Conservation (phyloP, 257 asterid species). For the Haberlea rhodopensis region DNA sequence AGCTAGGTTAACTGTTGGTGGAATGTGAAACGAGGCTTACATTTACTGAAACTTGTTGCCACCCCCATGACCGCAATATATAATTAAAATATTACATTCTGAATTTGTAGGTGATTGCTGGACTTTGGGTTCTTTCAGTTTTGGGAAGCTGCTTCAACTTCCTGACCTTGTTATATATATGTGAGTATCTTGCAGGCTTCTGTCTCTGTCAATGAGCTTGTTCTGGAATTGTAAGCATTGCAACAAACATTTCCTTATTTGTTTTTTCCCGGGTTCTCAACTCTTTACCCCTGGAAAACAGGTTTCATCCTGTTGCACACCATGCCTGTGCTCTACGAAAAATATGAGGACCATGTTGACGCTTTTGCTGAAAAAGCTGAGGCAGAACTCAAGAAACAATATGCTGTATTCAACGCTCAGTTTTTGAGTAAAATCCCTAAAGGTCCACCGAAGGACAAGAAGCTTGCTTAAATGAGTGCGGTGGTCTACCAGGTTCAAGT, state of each 20-base stretch:
- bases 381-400: slow-evolving; percentile 64
- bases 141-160: slow-evolving; percentile 83
- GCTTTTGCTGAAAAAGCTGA: slow-evolving; percentile 66
- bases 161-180: slow-evolving; percentile 72
- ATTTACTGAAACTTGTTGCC: no score
- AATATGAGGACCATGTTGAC: slow-evolving; percentile 76
- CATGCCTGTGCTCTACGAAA: slow-evolving; percentile 78
- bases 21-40: no score
- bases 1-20: no score
- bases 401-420: slow-evolving; percentile 64
- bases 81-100: no score
- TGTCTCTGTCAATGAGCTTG: not conserved
- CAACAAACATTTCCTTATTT: not conserved
- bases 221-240: no score
- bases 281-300: slow-evolving; percentile 27
- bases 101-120: slow-evolving; percentile 51
- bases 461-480: slow-evolving; percentile 38
- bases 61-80: no score
- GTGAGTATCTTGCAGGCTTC: slow-evolving; percentile 35
- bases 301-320: slow-evolving; percentile 75
- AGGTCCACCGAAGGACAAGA: slow-evolving; percentile 62
- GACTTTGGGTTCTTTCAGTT: slow-evolving; percentile 72
- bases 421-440: slow-evolving; percentile 71
- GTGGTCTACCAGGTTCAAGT: no score
- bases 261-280: not conserved